Percentiles rank a stretch among this genome's conserved stretches.
phyloP scores from a whole-genome alignment of 768 basidiomycete genomes.

The Pholiota microspora region DNA sequence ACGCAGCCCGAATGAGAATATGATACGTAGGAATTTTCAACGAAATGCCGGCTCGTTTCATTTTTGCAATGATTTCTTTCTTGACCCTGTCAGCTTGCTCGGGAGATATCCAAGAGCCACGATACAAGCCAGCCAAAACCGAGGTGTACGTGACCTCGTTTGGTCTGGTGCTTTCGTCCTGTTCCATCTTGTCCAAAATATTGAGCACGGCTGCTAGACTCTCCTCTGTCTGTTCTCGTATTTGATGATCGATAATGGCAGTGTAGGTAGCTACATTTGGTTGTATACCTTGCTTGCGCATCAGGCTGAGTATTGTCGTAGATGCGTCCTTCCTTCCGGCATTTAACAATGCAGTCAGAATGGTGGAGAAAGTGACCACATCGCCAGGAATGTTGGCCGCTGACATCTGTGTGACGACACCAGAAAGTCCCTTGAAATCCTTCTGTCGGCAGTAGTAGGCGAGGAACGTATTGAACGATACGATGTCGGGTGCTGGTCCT shows the following conservation, averaged over 20 bases:
- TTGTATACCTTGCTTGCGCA: slow-evolving; percentile 71
- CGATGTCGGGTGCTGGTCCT: slow-evolving; percentile 67
- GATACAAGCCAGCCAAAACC: slow-evolving; percentile 71
- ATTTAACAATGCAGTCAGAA: slow-evolving; percentile 75
- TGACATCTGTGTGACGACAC: slow-evolving; percentile 56
- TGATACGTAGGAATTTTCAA: slow-evolving; percentile 73
- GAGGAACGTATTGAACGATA: slow-evolving; percentile 82
- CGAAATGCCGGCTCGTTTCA: slow-evolving; percentile 52
- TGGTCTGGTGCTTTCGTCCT: slow-evolving; percentile 44
- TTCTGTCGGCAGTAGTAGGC: slow-evolving; percentile 59
- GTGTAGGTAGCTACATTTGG: slow-evolving; percentile 78
- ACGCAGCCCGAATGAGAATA: slow-evolving; percentile 66
- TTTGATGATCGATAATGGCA: slow-evolving; percentile 74
- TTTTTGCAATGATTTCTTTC: slow-evolving; percentile 50
- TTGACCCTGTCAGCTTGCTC: slow-evolving; percentile 44
- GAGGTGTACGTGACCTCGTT: slow-evolving; percentile 86
- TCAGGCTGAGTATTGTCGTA: slow-evolving; percentile 61
- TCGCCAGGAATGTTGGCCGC: slow-evolving; percentile 62
- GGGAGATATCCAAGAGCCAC: slow-evolving; percentile 48
- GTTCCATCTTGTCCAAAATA: slow-evolving; percentile 78
- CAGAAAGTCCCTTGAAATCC: slow-evolving; percentile 61
- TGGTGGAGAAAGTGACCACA: slow-evolving; percentile 82
- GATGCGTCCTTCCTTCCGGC: slow-evolving; percentile 67
- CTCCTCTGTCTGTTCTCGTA: slow-evolving; percentile 51
- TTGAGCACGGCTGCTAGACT: slow-evolving; percentile 62